A percentile compares a stretch with the other conserved stretches of the same genome.
phyloP scores from a whole-genome alignment of 2,329 filamentous ascomycete genomes.

The Dryadomyces quercivorus region DNA sequence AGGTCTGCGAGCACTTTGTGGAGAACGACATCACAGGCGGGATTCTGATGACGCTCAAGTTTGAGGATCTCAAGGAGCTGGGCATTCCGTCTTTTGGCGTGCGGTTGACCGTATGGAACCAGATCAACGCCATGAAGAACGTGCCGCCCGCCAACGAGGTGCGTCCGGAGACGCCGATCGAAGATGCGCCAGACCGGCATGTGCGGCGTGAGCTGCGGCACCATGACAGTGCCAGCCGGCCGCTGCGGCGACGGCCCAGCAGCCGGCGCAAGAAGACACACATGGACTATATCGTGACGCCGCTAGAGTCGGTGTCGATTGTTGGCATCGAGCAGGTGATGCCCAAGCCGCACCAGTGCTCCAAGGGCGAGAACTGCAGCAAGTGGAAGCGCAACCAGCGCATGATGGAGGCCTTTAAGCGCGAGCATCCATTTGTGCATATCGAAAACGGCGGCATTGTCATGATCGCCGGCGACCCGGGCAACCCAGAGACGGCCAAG shows the following conservation, averaged over 20 bases:
- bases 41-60: constrained; percentile 81
- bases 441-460: constrained; percentile 52
- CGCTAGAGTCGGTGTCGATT: constrained; percentile 76
- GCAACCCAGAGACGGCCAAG: constrained; percentile 56
- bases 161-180: constrained; percentile 46
- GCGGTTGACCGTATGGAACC: constrained; percentile 66
- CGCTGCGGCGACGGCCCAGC: constrained; percentile 28
- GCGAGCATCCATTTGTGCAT: constrained; percentile 59
- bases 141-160: constrained; percentile 34
- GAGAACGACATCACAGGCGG: constrained; percentile 85
- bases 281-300: constrained; percentile 57
- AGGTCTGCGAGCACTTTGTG: constrained; percentile 71
- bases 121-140: constrained; percentile 58
- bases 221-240: constrained; percentile 13
- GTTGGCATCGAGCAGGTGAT: constrained; percentile 84
- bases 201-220: constrained; percentile 29
- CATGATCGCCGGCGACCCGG: constrained; percentile 66
- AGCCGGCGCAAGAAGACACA: constrained; percentile 25
- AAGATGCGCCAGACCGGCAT: constrained; percentile 42
- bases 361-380: constrained; percentile 73
- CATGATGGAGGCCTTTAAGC: constrained; percentile 61
- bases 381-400: constrained; percentile 75
- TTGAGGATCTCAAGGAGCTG: constrained; percentile 74
- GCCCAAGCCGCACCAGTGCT: constrained; percentile 72
- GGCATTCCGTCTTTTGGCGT: constrained; percentile 74